A percentile compares a stretch with the other conserved stretches of the same genome.
phyloP scores from a whole-genome alignment of 2,329 filamentous ascomycete species.

The Pseudofabraea citricarpa region DNA sequence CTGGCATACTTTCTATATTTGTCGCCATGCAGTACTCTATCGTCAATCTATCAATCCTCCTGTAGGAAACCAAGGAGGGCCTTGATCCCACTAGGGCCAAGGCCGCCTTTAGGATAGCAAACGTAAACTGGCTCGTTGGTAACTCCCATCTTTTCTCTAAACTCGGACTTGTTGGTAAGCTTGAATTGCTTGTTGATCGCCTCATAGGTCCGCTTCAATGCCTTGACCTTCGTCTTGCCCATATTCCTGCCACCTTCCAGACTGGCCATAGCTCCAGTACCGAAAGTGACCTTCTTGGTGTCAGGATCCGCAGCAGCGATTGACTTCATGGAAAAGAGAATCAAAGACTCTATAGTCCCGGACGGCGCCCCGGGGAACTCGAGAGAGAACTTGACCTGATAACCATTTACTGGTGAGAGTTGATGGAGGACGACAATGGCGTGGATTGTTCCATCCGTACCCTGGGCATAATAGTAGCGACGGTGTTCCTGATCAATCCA shows the following conservation, averaged over 20 bases:
- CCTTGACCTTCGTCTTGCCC: constrained; percentile 72
- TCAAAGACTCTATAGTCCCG: constrained; percentile 80
- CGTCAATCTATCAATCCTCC: no score
- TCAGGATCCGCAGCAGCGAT: constrained; percentile 51
- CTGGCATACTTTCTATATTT: no score
- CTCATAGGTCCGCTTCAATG: constrained; percentile 78
- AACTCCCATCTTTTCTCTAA: constrained; percentile 85
- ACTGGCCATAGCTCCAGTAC: constrained; percentile 71
- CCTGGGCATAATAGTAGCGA: constrained; percentile 78
- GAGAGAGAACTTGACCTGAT: constrained; percentile 94
- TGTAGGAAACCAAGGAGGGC: constrained; percentile 88
- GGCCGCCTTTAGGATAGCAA: constrained; percentile 80
- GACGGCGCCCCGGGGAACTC: constrained; percentile 86
- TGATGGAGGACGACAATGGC: constrained; percentile 80
- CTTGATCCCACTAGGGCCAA: constrained; percentile 75
- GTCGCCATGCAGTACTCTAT: no score
- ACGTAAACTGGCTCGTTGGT: constrained; percentile 82
- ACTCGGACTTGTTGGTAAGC: constrained; percentile 79
- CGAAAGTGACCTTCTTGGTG: constrained; percentile 73
- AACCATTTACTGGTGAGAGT: constrained; percentile 75
- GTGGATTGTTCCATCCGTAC: constrained; percentile 65
- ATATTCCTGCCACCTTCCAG: constrained; percentile 79
- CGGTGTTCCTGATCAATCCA: constrained; percentile 83
- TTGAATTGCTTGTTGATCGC: constrained; percentile 77
- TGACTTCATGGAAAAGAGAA: constrained; percentile 60